Base-by-base conservation (phyloP, 352 stramenopile genomes). In the Pythium scleroteichum region DNA sequence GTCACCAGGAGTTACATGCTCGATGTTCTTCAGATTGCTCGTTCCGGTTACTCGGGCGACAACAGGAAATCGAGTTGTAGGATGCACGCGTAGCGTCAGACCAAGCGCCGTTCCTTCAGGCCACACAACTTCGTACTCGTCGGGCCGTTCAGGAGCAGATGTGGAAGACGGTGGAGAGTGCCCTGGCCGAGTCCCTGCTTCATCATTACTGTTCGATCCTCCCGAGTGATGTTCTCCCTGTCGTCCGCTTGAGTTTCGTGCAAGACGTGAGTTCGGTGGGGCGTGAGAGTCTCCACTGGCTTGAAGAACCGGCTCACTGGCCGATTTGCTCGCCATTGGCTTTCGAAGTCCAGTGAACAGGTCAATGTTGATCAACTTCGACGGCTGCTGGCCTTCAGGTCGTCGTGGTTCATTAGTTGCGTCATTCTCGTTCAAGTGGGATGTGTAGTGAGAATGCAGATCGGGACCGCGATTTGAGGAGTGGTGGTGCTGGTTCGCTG, bases 41-140 rank as follows among this genome's bases (percentile, higher is more conserved):
- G 64, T 74, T 12, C 72, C 72, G 0, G 72, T 78, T 17, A 81
- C 69, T 17, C 72, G 69, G 0, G 72, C 70, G 13, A 81, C 72
- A 10, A 81, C 67, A n/a, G 72, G 69, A 47, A 76, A 76, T 10
- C 72, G 66, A 26, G 72, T 76, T 3, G 72, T 74, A 8, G 72
- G 72, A 39, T 81, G 72, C 13, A 76, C 69, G 9, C 69, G 69
- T 13, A 81, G 57, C 6, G 72, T 78, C 32, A 81, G 60, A 0
- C 72, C 72, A 16, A 81, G 58, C 9, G 72, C 72, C 16, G 69
- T 74, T 9, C 72, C 72, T 47, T 76, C 72, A 0, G 62, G 63
- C 72, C 72, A 81, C 12, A 74, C 68, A 13, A 81, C 72, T 55
- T 81, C 72, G 38, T 81, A 81, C 45, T 78, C 69, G 32, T 76